Conservation (phyloP, 495 filamentous ascomycete species). For the Penicillium coffeae region DNA sequence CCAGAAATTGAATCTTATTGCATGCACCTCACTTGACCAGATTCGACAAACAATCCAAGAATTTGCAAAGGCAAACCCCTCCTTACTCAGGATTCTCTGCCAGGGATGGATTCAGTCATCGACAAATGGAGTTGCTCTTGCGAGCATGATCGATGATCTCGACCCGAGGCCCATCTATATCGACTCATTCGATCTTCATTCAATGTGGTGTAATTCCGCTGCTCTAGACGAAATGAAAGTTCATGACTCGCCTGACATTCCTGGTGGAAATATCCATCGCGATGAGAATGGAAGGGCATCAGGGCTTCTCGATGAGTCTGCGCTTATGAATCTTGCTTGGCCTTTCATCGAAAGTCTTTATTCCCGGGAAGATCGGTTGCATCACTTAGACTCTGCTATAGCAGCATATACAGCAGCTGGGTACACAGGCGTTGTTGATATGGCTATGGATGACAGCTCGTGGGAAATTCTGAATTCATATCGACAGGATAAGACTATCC, state of each 20-base stretch:
- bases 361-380: conserved; percentile 49
- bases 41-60: conserved; percentile 49
- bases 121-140: conserved; percentile 48
- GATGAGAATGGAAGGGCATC: conserved; percentile 48
- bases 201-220: conserved; percentile 57
- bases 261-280: conserved; percentile 54
- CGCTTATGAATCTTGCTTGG: conserved; percentile 54
- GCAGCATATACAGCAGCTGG: conserved; percentile 50
- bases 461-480: conserved; percentile 55
- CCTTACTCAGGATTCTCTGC: conserved; percentile 48
- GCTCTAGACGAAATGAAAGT: conserved; percentile 51
- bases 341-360: conserved; percentile 52
- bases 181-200: conserved; percentile 61
- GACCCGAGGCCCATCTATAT: conserved; percentile 55
- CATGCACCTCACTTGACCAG: conserved; percentile 50
- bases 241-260: conserved; percentile 44
- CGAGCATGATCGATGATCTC: conserved; percentile 51
- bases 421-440: conserved; percentile 63
- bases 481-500: conserved; percentile 36
- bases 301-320: conserved; percentile 57
- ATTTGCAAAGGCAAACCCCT: conserved; percentile 48
- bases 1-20: conserved; percentile 51
- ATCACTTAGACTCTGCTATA: conserved; percentile 48
- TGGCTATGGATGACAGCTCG: conserved; percentile 64
- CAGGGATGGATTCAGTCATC: conserved; percentile 61